phyloP scores from a whole-genome alignment of 2,329 filamentous ascomycete genomes.

The Lithohypha guttulata region DNA sequence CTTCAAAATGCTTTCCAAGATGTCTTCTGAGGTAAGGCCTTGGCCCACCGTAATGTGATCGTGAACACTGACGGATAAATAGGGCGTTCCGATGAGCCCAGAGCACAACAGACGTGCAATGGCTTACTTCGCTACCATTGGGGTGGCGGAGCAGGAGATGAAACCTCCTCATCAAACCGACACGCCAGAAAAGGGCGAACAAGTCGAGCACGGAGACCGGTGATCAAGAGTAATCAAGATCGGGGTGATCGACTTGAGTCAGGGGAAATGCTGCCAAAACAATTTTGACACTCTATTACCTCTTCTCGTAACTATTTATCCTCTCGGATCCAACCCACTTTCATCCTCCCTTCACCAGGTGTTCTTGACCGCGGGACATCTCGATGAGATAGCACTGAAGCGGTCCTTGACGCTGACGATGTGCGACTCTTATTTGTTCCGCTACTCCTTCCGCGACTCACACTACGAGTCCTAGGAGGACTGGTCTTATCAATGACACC shows the following conservation, averaged over 20 bases:
- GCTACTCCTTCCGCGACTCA: not conserved
- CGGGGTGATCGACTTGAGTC: too few relatives aligned
- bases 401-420: not conserved
- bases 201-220: conserved; percentile 1
- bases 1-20: conserved; percentile 41
- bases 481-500: too few relatives aligned
- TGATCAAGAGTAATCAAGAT: too few relatives aligned
- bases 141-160: conserved; percentile 21
- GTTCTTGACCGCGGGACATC: conserved; percentile 2
- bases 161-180: not conserved
- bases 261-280: too few relatives aligned
- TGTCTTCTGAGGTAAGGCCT: conserved; percentile 33
- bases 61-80: conserved; percentile 13
- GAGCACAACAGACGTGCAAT: conserved; percentile 20
- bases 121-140: conserved; percentile 22
- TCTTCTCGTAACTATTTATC: not conserved
- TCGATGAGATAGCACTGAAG: not conserved
- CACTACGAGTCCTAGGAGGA: not conserved
- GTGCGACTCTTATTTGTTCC: not conserved
- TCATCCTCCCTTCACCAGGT: conserved; percentile 6
- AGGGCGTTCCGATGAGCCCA: conserved; percentile 17
- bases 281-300: too few relatives aligned
- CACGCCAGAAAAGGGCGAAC: not conserved
- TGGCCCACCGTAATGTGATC: not conserved
- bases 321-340: conserved; percentile 8